Conservation (phyloP, 129 eudicot species). For the Chrysanthemum lavandulifolium region DNA sequence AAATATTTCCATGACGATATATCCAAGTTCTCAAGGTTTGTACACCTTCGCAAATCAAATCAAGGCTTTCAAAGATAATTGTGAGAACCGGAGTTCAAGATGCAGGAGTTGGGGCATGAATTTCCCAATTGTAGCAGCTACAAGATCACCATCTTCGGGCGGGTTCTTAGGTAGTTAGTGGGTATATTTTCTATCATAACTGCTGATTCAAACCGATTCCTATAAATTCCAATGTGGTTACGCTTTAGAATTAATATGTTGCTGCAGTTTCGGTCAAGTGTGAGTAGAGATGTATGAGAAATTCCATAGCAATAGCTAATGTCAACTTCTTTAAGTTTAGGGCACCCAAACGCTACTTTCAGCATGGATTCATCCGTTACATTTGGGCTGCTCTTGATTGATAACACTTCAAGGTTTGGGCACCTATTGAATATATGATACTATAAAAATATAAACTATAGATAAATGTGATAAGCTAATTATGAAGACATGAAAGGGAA, state of each 20-base stretch:
- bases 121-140: constrained; percentile 76
- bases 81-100: constrained; percentile 78
- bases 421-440: constrained; percentile 43
- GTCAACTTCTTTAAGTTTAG: constrained; percentile 75
- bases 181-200: constrained; percentile 73
- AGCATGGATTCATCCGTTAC: constrained; percentile 59
- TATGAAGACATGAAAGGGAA: background rate
- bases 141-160: constrained; percentile 95
- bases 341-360: constrained; percentile 63
- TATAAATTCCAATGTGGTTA: constrained; percentile 37
- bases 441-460: background rate
- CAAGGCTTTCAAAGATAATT: constrained; percentile 67
- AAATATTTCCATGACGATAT: constrained; percentile 22
- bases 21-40: constrained; percentile 66
- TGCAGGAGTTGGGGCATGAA: constrained; percentile 65
- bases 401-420: constrained; percentile 79
- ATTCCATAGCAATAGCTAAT: constrained; percentile 90
- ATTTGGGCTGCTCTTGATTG: constrained; percentile 67
- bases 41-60: constrained; percentile 67
- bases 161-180: constrained; percentile 55
- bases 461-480: background rate
- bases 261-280: constrained; percentile 57
- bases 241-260: constrained; percentile 51
- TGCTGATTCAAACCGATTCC: constrained; percentile 71
- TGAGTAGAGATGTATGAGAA: constrained; percentile 57